Base-by-base conservation (phyloP, 2,329 filamentous ascomycete genomes). In the Sordariomycetes sp. region DNA sequence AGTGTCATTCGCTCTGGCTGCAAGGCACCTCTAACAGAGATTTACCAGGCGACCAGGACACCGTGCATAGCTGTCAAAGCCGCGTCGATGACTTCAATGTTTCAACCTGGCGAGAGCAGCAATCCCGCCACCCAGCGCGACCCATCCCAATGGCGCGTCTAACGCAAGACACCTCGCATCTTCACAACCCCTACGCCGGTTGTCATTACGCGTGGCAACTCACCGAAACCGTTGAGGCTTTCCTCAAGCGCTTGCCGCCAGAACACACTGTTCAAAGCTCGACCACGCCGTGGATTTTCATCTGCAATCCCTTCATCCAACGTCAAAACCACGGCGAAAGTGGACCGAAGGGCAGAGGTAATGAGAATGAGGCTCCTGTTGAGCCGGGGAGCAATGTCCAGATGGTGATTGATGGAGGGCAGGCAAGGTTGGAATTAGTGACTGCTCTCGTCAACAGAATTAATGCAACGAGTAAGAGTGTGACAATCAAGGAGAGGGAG, bases 161-260 rank as follows among this genome's bases (percentile, higher is more conserved):
- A n/a, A 26, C 38, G 4, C 33, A 41, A 4, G 41, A 50, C n/a
- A 35, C 42, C 6, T 42, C 55, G 1, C 53, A 51, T 18, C 54
- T 72, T 3, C 66, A 75, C 55, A 83, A 85, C 47, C 67, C 68
- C 2, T 77, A 76, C 43, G 65, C 73, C 37, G 73, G 70, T 21
- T 38, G 65, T 2, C 34, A 53, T 4, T 66, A 64, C 40, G 77
- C 72, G 18, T 77, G 79, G 63, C 80, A 82, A 51, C 63, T 79
- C 19, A 61, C 61, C 2, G 83, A 88, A 49, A 70, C 70, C 0
- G 58, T 82, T 2, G 55, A 72, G 7, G 67, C 70, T 1, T 93
- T 94, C 45, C 56, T 92, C 3, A 39, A 58, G 8, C 75, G 85
- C 8, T 63, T 88, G 0, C 80, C 81, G 0, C 83, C 86, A 0